A percentile compares a stretch with the other conserved stretches of the same genome.
Evolutionary conservation across 2,329 filamentous ascomycete species (phyloP).

Genomic region (Sclerotinia minor): DNA sequence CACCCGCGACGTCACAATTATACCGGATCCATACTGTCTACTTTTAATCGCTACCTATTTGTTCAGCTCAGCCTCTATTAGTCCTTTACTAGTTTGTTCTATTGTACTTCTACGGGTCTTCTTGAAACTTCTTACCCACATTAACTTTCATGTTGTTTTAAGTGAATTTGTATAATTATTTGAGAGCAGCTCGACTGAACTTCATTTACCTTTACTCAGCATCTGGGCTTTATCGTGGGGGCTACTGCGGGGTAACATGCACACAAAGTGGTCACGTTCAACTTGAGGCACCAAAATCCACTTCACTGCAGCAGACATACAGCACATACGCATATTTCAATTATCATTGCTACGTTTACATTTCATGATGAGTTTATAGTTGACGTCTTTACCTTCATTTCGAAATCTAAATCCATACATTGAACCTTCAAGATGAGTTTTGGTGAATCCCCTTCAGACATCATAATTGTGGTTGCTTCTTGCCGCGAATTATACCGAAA

Average conservation of each 20-base stretch:
- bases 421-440: conserved; percentile 37
- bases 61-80: conserved; percentile 18
- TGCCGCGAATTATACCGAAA: conserved; percentile 57
- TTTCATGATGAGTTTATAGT: conserved; percentile 20
- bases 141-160: neutral
- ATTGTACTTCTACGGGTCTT: neutral
- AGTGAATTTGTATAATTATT: neutral
- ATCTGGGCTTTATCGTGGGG: neutral
- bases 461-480: conserved; percentile 57
- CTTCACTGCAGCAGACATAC: conserved; percentile 17
- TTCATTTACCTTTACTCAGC: neutral
- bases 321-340: conserved; percentile 7
- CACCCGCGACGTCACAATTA: conserved; percentile 3
- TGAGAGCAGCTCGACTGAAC: neutral
- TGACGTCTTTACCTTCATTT: neutral
- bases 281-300: conserved; percentile 16
- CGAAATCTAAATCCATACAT: neutral
- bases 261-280: conserved; percentile 1
- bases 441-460: conserved; percentile 43
- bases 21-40: neutral
- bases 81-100: neutral
- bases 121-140: conserved; percentile 4
- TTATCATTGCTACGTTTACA: neutral
- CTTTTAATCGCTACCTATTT: conserved; percentile 12
- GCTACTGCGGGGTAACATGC: conserved; percentile 7